These are phyloP conservation scores for Ophiocordyceps australis DNA, from an alignment of 2,329 filamentous ascomycete species.

Conservation along the genomic window DNA sequence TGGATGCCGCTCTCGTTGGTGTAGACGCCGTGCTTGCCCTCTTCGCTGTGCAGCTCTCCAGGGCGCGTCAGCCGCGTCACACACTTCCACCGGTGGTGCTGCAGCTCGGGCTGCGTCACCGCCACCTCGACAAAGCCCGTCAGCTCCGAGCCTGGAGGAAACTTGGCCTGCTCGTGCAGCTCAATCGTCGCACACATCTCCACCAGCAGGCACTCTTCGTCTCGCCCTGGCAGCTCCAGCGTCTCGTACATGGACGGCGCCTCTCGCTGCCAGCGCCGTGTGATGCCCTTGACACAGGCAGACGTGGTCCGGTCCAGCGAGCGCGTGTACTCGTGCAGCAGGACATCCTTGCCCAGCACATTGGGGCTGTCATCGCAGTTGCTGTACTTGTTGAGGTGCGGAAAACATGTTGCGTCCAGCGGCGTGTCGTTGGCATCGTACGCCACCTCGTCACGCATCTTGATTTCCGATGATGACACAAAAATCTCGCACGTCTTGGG, in stretches of 20 bases:
- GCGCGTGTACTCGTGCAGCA: slow-evolving; percentile 41
- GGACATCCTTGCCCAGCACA: slow-evolving; percentile 29
- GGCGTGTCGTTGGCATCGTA: slow-evolving; percentile 23
- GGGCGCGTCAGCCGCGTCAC: slow-evolving; percentile 39
- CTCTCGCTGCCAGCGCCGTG: slow-evolving; percentile 35
- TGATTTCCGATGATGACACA: slow-evolving; percentile 32
- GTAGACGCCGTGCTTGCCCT: slow-evolving; percentile 23
- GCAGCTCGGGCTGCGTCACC: slow-evolving; percentile 32
- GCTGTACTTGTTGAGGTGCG: slow-evolving; percentile 34
- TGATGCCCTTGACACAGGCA: slow-evolving; percentile 32
- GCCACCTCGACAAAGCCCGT: slow-evolving; percentile 40
- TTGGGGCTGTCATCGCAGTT: slow-evolving; percentile 32
- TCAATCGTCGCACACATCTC: slow-evolving; percentile 45
- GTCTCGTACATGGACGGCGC: slow-evolving; percentile 37
- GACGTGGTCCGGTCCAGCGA: slow-evolving; percentile 35
- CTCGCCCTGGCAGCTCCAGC: slow-evolving; percentile 26
- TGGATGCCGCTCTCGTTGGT: slow-evolving; percentile 33
- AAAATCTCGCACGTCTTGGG: slow-evolving; percentile 43
- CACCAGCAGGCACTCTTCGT: slow-evolving; percentile 36
- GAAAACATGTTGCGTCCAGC: slow-evolving; percentile 29
- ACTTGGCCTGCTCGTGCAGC: slow-evolving; percentile 35
- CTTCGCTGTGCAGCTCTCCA: slow-evolving; percentile 29
- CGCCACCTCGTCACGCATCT: slow-evolving; percentile 27
- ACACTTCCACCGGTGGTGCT: slow-evolving; percentile 41
- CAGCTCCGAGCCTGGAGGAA: slow-evolving; percentile 40